Evolutionary conservation across 805 yeast species (phyloP).

Genomic region (Geotrichum ghanense): DNA sequence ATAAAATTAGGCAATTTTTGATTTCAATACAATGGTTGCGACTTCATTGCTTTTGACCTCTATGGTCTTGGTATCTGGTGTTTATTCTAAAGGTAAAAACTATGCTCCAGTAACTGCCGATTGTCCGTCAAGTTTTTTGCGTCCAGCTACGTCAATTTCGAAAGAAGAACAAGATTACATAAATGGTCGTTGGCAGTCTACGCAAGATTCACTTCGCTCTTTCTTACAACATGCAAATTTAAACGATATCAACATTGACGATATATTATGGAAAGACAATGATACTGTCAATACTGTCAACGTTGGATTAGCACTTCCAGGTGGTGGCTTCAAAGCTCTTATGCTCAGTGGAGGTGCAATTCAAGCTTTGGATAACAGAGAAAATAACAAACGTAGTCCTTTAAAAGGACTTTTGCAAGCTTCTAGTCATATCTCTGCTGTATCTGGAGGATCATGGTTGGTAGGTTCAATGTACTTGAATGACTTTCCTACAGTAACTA

Average conservation of each 20-base stretch:
- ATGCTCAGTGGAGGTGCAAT: constrained; percentile 47
- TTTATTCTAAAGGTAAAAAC: too few relatives aligned
- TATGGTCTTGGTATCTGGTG: too few relatives aligned
- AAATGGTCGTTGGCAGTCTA: background rate
- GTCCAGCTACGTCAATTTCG: background rate
- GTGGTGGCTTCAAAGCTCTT: constrained; percentile 67
- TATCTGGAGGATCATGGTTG: constrained; percentile 80
- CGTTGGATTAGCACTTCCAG: constrained; percentile 43
- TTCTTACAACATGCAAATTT: constrained; percentile 36
- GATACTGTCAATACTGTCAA: constrained; percentile 12
- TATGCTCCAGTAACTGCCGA: background rate
- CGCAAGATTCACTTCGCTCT: constrained; percentile 29
- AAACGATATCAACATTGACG: constrained; percentile 36
- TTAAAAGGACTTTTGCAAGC: constrained; percentile 64
- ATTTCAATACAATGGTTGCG: too few relatives aligned
- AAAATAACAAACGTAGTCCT: constrained; percentile 37
- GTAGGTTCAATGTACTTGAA: constrained; percentile 55
- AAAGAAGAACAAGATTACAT: background rate
- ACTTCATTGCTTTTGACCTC: too few relatives aligned
- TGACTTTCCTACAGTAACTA: constrained; percentile 56
- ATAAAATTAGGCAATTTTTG: too few relatives aligned
- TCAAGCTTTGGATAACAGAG: constrained; percentile 37
- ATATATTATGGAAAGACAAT: constrained; percentile 31
- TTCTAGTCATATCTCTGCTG: constrained; percentile 57
- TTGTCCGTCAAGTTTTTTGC: background rate